Base-by-base conservation (phyloP, 1,284 basidiomycete genomes). In the Ceratobasidium sp. region DNA sequence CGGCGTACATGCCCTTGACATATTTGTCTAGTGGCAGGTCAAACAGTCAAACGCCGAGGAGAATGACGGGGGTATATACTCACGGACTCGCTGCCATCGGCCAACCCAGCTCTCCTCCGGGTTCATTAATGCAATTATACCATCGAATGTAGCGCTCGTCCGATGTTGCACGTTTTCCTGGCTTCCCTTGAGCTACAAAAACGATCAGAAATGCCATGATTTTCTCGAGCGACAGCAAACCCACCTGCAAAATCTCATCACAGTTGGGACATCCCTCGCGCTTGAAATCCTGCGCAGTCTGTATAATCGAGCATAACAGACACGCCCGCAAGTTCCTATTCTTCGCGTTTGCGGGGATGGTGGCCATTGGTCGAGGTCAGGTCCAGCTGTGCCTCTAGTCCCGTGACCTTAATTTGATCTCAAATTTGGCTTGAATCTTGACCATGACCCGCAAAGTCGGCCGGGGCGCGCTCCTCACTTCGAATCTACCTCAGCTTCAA, bases 101-200 rank as follows among this genome's bases (percentile, higher is more conserved):
- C 95, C 95, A 11, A 99, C 96, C 97, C 97, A 99, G 84, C 95
- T 97, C 78, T 90, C 89, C 80, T 95, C 92, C 0, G 97, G 94
- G 81, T 95, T 90, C 75, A 97, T 90, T 79, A 97, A 90, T 4
- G 96, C 91, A 80, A 99, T 95, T 67, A 96, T 89, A 22, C 98
- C 98, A 81, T 99, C 97, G 81, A 94, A 99, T 79, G 95, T 92
- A 0, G 93, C 92, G n/a, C 95, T 97, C 9, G 97, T 99, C 84
- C 96, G 98, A 76, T 90, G 88, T 13, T 89, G 85, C 43, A 99
- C 95, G 46, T 95, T 89, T 80, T 98, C 97, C 17, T 90, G 87
- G 77, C 90, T 93, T 32, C 92, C 92, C 84, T 95, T 95, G 91
- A 99, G 94, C 96, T 98, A 62, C n/a, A 56, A 59, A 68, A 69